Percentiles rank a stretch among this genome's conserved stretches.
These are phyloP conservation scores for Colletotrichum eremochloae DNA, from an alignment of 2,329 filamentous ascomycete species.

Conservation along the genomic window DNA sequence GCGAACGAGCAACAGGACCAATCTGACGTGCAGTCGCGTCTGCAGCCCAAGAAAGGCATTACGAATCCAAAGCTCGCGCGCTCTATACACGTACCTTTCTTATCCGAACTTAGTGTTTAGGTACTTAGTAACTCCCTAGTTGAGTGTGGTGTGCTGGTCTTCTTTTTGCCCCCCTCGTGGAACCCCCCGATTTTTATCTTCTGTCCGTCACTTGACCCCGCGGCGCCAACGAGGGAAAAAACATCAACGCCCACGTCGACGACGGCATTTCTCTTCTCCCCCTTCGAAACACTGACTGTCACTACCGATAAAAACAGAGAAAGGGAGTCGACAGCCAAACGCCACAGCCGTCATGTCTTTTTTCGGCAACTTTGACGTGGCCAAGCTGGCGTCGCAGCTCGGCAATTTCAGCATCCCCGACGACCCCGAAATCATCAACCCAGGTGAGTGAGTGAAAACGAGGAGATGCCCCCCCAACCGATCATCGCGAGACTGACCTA, in stretches of 20 bases:
- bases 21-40: slow-evolving; percentile 35
- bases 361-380: slow-evolving; percentile 45
- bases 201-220: slow-evolving; percentile 32
- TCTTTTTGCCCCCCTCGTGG: slow-evolving; percentile 21
- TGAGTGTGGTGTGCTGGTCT: neutral
- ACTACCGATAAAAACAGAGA: slow-evolving; percentile 11
- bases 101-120: too few species aligned
- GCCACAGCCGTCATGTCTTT: slow-evolving; percentile 24
- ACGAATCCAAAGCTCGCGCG: slow-evolving; percentile 25
- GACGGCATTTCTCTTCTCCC: neutral
- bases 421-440: slow-evolving; percentile 52
- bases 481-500: neutral
- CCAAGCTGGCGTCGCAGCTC: slow-evolving; percentile 52
- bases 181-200: neutral
- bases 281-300: slow-evolving; percentile 11
- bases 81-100: neutral
- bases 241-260: neutral
- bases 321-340: neutral
- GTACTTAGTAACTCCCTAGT: too few species aligned
- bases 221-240: neutral
- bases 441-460: slow-evolving; percentile 36
- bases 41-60: slow-evolving; percentile 28
- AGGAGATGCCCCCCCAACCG: too few species aligned
- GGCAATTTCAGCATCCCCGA: slow-evolving; percentile 54
- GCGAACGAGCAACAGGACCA: slow-evolving; percentile 7